Evolutionary conservation across 169 alveolate species (phyloP), one percentile per base, ranked within the genome.

Genomic region (Eimeria falciformis): DNA sequence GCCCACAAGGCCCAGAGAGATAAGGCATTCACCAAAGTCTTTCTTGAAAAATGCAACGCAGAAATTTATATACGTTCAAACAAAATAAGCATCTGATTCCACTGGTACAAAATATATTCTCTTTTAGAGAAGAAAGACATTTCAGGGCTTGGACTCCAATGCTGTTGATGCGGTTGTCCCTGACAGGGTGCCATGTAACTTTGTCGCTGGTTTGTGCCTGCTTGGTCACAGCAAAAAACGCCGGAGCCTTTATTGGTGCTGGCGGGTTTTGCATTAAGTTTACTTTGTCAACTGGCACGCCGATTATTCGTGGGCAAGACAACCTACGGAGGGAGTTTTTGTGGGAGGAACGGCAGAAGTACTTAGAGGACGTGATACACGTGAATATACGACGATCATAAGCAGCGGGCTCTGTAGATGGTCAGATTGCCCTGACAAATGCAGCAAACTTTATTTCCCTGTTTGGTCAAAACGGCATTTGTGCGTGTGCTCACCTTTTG

Each of bases 401-500:
- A n/a, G n/a, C n/a, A n/a, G n/a, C n/a, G n/a, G n/a, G n/a, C n/a
- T n/a, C n/a, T n/a, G n/a, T n/a, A n/a, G n/a, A n/a, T n/a, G n/a
- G n/a, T n/a, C n/a, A n/a, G n/a, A n/a, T n/a, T n/a, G n/a, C n/a
- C n/a, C n/a, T n/a, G n/a, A n/a, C n/a, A n/a, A n/a, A n/a, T n/a
- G n/a, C n/a, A n/a, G n/a, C n/a, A n/a, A n/a, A n/a, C n/a, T n/a
- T n/a, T n/a, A n/a, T n/a, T n/a, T n/a, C n/a, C n/a, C n/a, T n/a
- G n/a, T n/a, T n/a, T n/a, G n/a, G 11, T 12, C 62, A 50, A 50
- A 50, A 50, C 62, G 62, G 11, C 17, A 62, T 14, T 7, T 0
- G 4, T 40, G 55, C 55, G 75, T 79, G 88, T 50, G 29, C 66
- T 47, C 73, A 79, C 89, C 89, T 45, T 79, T 69, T 29, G 73